phyloP scores from a whole-genome alignment of 2,329 filamentous ascomycete species.

The Colletotrichum chrysophilum region DNA sequence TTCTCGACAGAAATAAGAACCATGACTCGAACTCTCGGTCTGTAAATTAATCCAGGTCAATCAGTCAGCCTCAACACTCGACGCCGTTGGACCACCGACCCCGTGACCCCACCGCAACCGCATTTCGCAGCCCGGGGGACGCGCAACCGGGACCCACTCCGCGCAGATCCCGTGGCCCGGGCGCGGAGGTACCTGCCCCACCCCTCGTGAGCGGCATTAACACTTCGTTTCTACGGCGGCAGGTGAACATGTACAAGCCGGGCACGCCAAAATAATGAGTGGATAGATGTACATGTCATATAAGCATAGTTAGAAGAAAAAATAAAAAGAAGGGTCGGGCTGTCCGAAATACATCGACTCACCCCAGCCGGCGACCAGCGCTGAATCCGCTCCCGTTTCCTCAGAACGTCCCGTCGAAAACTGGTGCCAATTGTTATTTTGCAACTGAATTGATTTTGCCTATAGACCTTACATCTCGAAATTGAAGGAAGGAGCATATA shows the following conservation, averaged over 20 bases:
- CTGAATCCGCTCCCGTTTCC: background rate
- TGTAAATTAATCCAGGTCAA: background rate
- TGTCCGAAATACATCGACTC: background rate
- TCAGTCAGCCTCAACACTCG: fast-evolving
- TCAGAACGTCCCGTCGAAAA: background rate
- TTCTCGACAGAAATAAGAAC: fast-evolving
- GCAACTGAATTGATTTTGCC: background rate
- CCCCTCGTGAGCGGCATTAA: background rate
- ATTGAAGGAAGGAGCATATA: background rate
- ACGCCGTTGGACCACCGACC: background rate
- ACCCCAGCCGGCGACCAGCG: background rate
- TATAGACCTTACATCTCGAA: background rate
- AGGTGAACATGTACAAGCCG: background rate
- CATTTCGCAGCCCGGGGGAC: background rate
- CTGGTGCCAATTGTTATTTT: background rate
- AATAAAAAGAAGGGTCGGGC: background rate
- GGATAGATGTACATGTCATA: background rate
- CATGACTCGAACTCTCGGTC: fast-evolving
- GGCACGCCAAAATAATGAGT: fast-evolving
- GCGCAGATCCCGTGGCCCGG: background rate
- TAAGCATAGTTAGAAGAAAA: background rate
- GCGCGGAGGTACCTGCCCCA: background rate
- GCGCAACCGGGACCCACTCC: background rate
- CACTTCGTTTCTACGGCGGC: background rate
- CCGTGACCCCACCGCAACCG: background rate